Conservation (phyloP, 202 grass and related monocot species). For the Elaeis oleifera region DNA sequence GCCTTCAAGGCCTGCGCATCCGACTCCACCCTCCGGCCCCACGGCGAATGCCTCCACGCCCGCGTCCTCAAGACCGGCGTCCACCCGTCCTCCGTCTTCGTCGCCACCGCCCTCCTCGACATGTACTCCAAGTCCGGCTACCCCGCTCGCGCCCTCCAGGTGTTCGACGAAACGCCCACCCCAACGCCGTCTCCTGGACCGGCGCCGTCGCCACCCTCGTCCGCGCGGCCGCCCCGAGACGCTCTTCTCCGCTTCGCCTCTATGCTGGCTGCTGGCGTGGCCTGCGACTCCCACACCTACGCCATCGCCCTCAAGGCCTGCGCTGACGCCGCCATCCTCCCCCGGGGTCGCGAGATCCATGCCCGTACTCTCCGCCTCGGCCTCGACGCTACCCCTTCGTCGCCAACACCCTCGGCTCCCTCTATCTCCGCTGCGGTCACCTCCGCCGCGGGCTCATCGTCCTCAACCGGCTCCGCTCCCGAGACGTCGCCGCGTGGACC, state of each 20-base stretch:
- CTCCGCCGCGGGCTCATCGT: slow-evolving; percentile 11
- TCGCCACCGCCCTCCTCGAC: slow-evolving; percentile 41
- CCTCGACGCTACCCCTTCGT: slow-evolving; percentile 35
- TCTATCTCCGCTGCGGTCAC: slow-evolving; percentile 33
- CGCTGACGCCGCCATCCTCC: slow-evolving; percentile 24
- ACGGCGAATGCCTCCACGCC: slow-evolving; percentile 40
- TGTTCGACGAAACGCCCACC: slow-evolving; percentile 41
- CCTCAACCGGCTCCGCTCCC: slow-evolving; percentile 28
- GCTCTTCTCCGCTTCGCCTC: slow-evolving; percentile 37
- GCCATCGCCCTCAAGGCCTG: slow-evolving; percentile 43
- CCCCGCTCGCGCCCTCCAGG: slow-evolving; percentile 17
- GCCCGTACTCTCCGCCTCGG: slow-evolving; percentile 38
- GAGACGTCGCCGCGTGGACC: slow-evolving; percentile 40
- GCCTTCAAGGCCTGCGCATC: slow-evolving; percentile 46
- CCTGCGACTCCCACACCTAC: slow-evolving; percentile 37
- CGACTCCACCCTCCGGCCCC: neutral
- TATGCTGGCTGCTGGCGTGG: slow-evolving; percentile 31
- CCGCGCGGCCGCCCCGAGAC: slow-evolving; percentile 34
- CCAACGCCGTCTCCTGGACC: slow-evolving; percentile 49
- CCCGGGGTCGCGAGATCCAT: slow-evolving; percentile 44
- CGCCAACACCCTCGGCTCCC: slow-evolving; percentile 39
- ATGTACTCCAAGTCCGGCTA: slow-evolving; percentile 40
- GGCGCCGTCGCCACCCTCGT: slow-evolving; percentile 34
- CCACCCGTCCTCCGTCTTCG: slow-evolving; percentile 29
- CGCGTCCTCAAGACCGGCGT: slow-evolving; percentile 33